phyloP scores from a whole-genome alignment of 2,329 filamentous ascomycete genomes.

The Hypoxylon sp. region DNA sequence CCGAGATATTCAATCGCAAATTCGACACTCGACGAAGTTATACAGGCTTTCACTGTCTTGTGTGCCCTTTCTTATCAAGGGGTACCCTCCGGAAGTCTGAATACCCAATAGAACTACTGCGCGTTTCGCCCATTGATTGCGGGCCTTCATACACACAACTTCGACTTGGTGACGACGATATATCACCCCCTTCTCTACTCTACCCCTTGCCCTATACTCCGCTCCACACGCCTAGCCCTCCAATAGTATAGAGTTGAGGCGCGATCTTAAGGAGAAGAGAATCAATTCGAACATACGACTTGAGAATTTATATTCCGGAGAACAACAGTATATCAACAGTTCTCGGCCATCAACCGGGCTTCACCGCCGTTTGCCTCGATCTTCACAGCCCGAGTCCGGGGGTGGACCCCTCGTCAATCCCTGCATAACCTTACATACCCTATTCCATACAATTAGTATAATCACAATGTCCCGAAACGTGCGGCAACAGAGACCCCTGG shows the following conservation, averaged over 20 bases:
- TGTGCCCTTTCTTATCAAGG: constrained; percentile 45
- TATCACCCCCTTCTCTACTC: constrained; percentile 22
- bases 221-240: constrained; percentile 18
- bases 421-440: constrained; percentile 44
- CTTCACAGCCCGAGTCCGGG: constrained; percentile 37
- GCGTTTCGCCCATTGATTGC: constrained; percentile 42
- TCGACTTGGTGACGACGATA: constrained; percentile 28
- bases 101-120: constrained; percentile 50
- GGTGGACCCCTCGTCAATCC: constrained; percentile 44
- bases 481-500: constrained; percentile 59
- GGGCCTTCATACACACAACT: constrained; percentile 33
- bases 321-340: constrained; percentile 15
- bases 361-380: constrained; percentile 56
- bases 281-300: constrained; percentile 8
- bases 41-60: constrained; percentile 66
- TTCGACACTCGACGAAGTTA: constrained; percentile 73
- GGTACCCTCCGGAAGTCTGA: constrained; percentile 50
- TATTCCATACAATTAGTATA: constrained; percentile 43
- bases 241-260: constrained; percentile 12
- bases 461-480: constrained; percentile 66
- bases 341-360: constrained; percentile 38
- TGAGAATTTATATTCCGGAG: constrained; percentile 16
- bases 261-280: constrained; percentile 9
- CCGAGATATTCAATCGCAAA: constrained; percentile 75
- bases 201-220: constrained; percentile 20